Evolutionary conservation across 1,139 yeast genomes (phyloP).

Genomic region (Taphrina confusa): DNA sequence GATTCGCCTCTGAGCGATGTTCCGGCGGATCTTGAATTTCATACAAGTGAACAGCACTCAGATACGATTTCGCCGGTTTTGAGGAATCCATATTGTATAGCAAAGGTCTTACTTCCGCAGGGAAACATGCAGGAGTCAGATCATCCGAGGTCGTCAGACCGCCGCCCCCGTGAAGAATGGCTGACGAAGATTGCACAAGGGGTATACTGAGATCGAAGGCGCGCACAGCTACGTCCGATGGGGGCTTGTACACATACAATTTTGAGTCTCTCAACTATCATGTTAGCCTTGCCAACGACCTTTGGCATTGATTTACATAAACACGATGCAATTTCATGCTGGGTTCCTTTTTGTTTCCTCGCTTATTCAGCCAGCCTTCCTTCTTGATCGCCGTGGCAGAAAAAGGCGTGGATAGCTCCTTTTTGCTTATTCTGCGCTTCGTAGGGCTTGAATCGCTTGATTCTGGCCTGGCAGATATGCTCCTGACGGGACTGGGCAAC

Average conservation of each 20-base stretch:
- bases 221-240: conserved; percentile 3
- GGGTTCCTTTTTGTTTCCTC: conserved; percentile 9
- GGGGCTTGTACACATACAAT: conserved; percentile 30
- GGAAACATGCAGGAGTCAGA: no score
- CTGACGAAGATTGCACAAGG: no score
- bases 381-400: background rate
- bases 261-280: conserved; percentile 24
- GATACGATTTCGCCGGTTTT: no score
- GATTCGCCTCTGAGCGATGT: no score
- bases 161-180: no score
- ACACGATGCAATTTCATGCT: conserved; percentile 22
- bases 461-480: background rate
- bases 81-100: no score
- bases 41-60: no score
- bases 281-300: background rate
- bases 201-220: conserved; percentile 15
- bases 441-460: conserved; percentile 5
- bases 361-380: conserved; percentile 23
- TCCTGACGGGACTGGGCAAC: background rate
- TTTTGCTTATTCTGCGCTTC: background rate
- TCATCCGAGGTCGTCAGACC: no score
- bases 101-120: no score
- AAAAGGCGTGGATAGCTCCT: background rate
- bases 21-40: no score
- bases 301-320: background rate